Base-by-base conservation (phyloP, 495 filamentous ascomycete genomes). In the Clohesyomyces aquaticus region DNA sequence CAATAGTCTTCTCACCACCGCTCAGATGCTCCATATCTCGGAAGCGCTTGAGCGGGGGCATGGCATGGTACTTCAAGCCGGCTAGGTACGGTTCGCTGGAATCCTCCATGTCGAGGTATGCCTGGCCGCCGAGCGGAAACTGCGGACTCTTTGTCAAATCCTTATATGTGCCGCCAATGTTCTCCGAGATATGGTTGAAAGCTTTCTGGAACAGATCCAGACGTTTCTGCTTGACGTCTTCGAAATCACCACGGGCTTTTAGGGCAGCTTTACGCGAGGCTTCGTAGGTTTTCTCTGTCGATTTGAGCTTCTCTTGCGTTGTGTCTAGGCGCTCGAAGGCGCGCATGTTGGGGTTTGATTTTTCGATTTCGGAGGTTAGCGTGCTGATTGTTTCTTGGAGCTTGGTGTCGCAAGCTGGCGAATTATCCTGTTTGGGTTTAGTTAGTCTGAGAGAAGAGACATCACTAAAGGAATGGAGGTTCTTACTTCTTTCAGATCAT, bases 1-100 rank as follows among this genome's bases (percentile, higher is more conserved):
- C 94, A 88, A 99, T 99, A 14, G 95, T 97, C 83, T 98, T 98
- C 79, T 99, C 94, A 55, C 94, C 94, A 66, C 94, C 94, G 11
- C 91, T 96, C 22, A 99, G 83, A 72, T 96, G 93, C 75, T 98
- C 94, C 94, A 99, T 98, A 76, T 98, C 95, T 38, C 94, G 85
- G 86, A 98, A 99, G 55, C 94, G 92, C 79, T 99, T 99, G 59
- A 96, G 85, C 8, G 94, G 94, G 23, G 94, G 94, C 93, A 96
- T 98, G 67, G 95, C 94, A 75, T 97, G 91, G 76, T 98, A 99
- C 67, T 95, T 96, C 77, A 99, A 90, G 21, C 94, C 94, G 52
- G 88, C 89, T 0, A 96, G 84, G 77, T 96, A 98, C 0, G 94
- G 95, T 70, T 90, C 88, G 68, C 93, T 90, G 27, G 86, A 87